Evolutionary conservation across 2,329 filamentous ascomycete genomes (phyloP).

Genomic region (Epichloe scottii): DNA sequence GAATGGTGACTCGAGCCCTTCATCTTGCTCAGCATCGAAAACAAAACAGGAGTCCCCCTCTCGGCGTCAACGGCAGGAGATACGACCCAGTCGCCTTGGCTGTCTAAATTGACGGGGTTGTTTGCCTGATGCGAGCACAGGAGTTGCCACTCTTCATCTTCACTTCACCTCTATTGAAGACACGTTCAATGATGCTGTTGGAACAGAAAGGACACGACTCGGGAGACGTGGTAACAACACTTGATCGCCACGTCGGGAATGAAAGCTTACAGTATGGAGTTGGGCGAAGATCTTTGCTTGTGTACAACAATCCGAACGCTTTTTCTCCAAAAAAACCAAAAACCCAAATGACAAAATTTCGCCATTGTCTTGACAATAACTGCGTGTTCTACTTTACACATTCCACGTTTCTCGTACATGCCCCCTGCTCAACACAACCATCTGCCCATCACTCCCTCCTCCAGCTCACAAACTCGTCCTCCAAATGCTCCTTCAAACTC

Average conservation of each 20-base stretch:
- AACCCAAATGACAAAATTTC: neutral
- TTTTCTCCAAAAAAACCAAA: neutral
- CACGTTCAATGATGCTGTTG: neutral
- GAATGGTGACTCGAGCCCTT: neutral
- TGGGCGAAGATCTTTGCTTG: neutral
- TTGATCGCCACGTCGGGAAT: neutral
- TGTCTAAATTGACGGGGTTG: slow-evolving; percentile 3
- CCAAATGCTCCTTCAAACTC: slow-evolving; percentile 62
- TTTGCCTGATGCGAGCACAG: neutral
- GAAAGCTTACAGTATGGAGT: neutral
- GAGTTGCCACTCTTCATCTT: neutral
- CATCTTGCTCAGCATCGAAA: slow-evolving; percentile 1
- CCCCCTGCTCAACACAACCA: neutral
- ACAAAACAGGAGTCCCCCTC: neutral
- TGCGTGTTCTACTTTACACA: neutral
- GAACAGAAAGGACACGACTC: neutral
- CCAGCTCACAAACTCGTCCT: slow-evolving; percentile 65
- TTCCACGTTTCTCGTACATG: neutral
- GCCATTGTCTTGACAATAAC: neutral
- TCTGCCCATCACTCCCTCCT: slow-evolving; percentile 38
- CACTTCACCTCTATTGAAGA: neutral
- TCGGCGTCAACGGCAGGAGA: neutral
- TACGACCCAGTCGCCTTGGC: slow-evolving; percentile 1
- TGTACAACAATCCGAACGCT: neutral
- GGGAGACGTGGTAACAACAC: neutral